Conservation (phyloP, 352 stramenopile genomes). For the Globisporangium sylvaticum region DNA sequence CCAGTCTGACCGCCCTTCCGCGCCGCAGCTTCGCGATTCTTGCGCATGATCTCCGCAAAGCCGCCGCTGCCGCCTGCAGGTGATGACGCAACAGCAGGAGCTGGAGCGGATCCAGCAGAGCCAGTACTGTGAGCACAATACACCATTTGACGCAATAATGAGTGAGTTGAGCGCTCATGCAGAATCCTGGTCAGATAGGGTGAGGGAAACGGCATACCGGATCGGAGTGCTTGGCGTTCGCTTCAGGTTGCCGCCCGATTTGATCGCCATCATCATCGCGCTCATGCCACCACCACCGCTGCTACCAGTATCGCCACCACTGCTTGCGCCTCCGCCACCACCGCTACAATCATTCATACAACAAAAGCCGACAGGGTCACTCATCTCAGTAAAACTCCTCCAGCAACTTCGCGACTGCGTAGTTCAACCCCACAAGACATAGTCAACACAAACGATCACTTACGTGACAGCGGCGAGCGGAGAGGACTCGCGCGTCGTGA, state of each 20-base stretch:
- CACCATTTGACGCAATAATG: neutral
- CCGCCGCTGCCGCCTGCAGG: constrained; percentile 35
- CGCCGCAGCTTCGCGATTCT: constrained; percentile 81
- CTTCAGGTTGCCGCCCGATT: constrained; percentile 60
- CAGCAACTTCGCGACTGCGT: neutral
- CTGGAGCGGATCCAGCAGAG: neutral
- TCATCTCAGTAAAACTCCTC: neutral
- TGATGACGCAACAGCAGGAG: constrained; percentile 4
- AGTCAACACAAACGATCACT: neutral
- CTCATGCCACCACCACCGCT: constrained; percentile 37
- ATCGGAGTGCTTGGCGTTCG: constrained; percentile 35
- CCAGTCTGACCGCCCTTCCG: constrained; percentile 32
- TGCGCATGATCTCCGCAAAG: constrained; percentile 89
- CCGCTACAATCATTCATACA: constrained; percentile 7
- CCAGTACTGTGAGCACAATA: neutral
- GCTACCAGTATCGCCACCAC: constrained; percentile 9
- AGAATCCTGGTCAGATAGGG: neutral
- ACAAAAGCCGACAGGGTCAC: neutral
- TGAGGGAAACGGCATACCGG: constrained; percentile 4
- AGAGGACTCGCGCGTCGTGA: constrained; percentile 66
- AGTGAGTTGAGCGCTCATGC: neutral
- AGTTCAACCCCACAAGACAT: neutral
- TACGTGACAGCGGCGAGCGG: constrained; percentile 42
- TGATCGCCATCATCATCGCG: constrained; percentile 73
- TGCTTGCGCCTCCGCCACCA: constrained; percentile 7